These are phyloP conservation scores for Penicillium oxalicum DNA, from an alignment of 2,329 filamentous ascomycete genomes.

Conservation along the genomic window DNA sequence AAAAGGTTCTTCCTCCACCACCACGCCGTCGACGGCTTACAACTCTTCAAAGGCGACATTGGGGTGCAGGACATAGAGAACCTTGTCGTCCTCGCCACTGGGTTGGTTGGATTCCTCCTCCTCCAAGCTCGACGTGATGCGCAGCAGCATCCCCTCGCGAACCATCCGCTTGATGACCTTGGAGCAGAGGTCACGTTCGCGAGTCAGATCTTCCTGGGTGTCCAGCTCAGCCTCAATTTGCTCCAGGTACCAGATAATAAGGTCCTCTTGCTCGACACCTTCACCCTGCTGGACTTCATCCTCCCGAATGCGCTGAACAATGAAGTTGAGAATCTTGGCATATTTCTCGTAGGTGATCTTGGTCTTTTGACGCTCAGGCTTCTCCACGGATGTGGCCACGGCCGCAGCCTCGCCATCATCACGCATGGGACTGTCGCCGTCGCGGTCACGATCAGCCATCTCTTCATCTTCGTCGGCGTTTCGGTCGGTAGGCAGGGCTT, in stretches of 20 bases:
- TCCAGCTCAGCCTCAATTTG: constrained; percentile 78
- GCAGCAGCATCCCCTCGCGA: constrained; percentile 63
- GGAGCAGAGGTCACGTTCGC: constrained; percentile 64
- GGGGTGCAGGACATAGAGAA: constrained; percentile 86
- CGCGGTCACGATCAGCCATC: constrained; percentile 43
- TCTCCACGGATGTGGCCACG: constrained; percentile 19
- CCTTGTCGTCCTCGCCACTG: constrained; percentile 40
- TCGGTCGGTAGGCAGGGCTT: constrained; percentile 42
- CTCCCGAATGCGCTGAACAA: constrained; percentile 76
- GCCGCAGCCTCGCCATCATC: constrained; percentile 45
- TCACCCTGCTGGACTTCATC: constrained; percentile 71
- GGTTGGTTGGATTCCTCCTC: constrained; percentile 56
- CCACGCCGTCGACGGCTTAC: constrained; percentile 28
- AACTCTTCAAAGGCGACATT: constrained; percentile 74
- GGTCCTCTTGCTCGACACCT: constrained; percentile 74
- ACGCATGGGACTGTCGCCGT: constrained; percentile 51
- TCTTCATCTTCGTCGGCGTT: constrained; percentile 46
- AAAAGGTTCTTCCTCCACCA: no score
- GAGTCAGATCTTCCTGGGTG: constrained; percentile 72
- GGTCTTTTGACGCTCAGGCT: constrained; percentile 56
- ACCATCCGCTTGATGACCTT: constrained; percentile 96
- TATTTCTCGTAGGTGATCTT: constrained; percentile 96
- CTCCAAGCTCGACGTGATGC: constrained; percentile 73
- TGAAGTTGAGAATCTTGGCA: constrained; percentile 77
- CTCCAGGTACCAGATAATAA: constrained; percentile 87